phyloP scores from a whole-genome alignment of 768 basidiomycete genomes.

The Boletus reticuloceps region DNA sequence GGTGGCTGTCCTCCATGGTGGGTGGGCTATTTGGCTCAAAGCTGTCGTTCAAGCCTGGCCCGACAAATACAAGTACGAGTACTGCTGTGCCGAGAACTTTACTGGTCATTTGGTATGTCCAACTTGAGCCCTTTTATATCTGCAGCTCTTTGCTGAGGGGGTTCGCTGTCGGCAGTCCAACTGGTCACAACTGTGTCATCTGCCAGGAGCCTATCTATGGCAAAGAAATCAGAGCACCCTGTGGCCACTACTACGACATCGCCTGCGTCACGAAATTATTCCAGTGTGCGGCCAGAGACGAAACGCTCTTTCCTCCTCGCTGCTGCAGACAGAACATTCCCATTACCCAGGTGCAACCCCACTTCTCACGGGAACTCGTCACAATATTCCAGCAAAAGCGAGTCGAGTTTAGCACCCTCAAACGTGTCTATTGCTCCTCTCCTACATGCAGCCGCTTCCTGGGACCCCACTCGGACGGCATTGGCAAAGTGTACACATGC shows the following conservation, averaged over 20 bases:
- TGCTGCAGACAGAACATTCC: slow-evolving; percentile 37
- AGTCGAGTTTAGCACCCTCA: not conserved
- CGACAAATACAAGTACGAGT: not conserved
- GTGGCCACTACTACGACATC: slow-evolving; percentile 36
- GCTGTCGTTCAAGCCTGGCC: not conserved
- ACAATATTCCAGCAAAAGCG: not conserved
- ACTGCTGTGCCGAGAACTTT: not conserved
- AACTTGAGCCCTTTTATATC: not conserved
- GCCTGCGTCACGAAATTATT: slow-evolving; percentile 36
- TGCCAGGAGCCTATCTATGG: slow-evolving; percentile 33
- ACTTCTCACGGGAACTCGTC: not conserved
- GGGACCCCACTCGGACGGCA: not conserved
- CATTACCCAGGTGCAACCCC: slow-evolving; percentile 15
- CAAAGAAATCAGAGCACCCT: slow-evolving; percentile 28
- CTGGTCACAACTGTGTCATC: slow-evolving; percentile 34
- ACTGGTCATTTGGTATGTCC: slow-evolving; percentile 11
- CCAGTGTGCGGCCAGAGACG: slow-evolving; percentile 34
- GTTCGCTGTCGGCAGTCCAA: slow-evolving; percentile 1
- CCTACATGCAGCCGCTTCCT: not conserved
- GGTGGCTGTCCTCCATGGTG: slow-evolving; percentile 21
- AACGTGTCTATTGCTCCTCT: not conserved
- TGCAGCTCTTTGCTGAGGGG: not conserved
- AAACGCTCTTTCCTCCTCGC: slow-evolving; percentile 40
- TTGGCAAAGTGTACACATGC: not conserved
- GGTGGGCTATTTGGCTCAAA: not conserved